Percentiles rank a stretch among this genome's conserved stretches.
These are phyloP conservation scores for Sclerotinia spermophila DNA, from an alignment of 2,329 filamentous ascomycete genomes.

Conservation along the genomic window DNA sequence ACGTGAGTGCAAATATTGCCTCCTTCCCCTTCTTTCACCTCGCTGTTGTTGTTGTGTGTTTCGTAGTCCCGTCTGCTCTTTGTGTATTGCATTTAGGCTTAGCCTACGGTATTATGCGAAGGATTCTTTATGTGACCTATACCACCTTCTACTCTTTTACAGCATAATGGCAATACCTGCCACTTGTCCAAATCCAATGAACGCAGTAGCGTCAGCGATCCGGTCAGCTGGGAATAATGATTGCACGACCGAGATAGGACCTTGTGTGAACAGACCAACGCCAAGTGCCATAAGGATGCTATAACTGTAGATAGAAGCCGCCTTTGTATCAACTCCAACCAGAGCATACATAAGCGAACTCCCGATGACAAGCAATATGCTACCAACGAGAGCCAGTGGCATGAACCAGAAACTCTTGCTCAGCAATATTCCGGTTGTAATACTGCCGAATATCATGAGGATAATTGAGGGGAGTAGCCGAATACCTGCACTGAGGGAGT, in stretches of 20 bases:
- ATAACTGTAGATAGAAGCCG: constrained; percentile 32
- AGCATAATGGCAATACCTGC: constrained; percentile 36
- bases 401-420: constrained; percentile 33
- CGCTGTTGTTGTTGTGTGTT: too few relatives aligned
- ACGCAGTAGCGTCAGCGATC: constrained; percentile 36
- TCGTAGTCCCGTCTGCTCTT: too few relatives aligned
- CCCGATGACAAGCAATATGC: not conserved
- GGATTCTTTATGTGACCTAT: too few relatives aligned
- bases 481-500: constrained; percentile 42
- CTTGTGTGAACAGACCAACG: constrained; percentile 29
- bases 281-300: constrained; percentile 41
- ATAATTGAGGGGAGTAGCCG: constrained; percentile 32
- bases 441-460: constrained; percentile 26
- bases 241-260: not conserved
- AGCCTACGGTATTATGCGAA: too few relatives aligned
- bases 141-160: too few relatives aligned
- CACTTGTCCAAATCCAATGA: constrained; percentile 37
- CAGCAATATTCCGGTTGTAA: constrained; percentile 35
- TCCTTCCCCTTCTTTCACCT: too few relatives aligned
- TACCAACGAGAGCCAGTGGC: not conserved
- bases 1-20: too few relatives aligned
- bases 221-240: constrained; percentile 16
- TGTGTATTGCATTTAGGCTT: too few relatives aligned
- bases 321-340: not conserved
- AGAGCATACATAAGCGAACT: constrained; percentile 21